Evolutionary conservation across 768 basidiomycete genomes (phyloP), one percentile per base, ranked within the genome.

Genomic region (Gelatoporia subvermispora): DNA sequence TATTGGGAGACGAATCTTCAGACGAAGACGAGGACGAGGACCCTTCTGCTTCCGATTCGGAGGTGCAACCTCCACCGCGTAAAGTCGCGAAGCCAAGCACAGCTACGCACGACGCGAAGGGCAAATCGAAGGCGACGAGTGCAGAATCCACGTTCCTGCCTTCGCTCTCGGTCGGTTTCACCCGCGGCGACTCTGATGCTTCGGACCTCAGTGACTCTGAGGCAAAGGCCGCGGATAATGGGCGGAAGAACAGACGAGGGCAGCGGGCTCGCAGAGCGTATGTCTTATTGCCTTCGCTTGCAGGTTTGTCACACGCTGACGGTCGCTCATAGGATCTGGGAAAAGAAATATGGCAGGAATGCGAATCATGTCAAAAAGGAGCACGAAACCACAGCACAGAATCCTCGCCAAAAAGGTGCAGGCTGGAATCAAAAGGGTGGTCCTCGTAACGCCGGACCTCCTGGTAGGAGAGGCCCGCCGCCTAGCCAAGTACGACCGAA

Each of bases 191-290:
- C 42, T 88, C 86, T 17, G 82, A 81, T 52, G 86, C 81, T 47
- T 87, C 85, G 21, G 93, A 95, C 57, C 73, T 80, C 52, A 82
- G 85, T 60, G 85, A 87, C 51, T 71, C 68, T 31, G 74, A 70
- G 55, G 71, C 69, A 23, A 73, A 70, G 20, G 71, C 71, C 24
- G 77, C 70, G 15, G 81, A 82, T 35, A 68, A 71, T 21, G 65
- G 62, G 1, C 67, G 73, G 41, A 84, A 83, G 72, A 97, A 99
- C 58, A 71, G 95, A 47, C 75, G 93, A 35, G 96, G 95, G 24
- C 96, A 99, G 65, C 71, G 93, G 42, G 95, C 95, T n/a, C 75
- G 96, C 51, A 75, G 86, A 70, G 89, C 88, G 96, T 96, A 65
- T 78, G 94, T 85, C 10, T 9, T 3, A 7, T 43, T 46, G 4